Evolutionary conservation across 2,329 filamentous ascomycete species (phyloP).

Genomic region (Aspergillus texensis): DNA sequence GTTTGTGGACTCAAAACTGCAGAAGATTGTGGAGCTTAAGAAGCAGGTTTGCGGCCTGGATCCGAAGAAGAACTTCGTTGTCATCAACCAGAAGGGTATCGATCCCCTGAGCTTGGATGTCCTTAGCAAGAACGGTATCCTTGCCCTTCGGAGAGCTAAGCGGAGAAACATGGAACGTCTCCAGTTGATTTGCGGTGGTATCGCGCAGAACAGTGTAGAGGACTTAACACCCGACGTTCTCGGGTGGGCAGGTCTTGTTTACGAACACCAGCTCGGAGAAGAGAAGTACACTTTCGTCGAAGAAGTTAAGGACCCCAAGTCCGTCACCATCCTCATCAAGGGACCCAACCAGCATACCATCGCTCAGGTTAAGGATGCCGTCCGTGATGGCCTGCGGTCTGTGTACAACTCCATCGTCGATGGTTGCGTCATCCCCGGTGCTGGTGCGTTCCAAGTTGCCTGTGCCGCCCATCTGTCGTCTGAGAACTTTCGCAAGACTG

Average conservation of each 20-base stretch:
- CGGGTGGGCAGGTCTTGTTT: slow-evolving; percentile 94
- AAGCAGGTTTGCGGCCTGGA: slow-evolving; percentile 95
- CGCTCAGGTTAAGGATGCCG: slow-evolving; percentile 92
- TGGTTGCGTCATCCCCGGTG: slow-evolving; percentile 89
- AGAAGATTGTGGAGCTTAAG: slow-evolving; percentile 97
- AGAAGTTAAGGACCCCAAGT: slow-evolving; percentile 98
- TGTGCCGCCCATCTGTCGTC: slow-evolving; percentile 85
- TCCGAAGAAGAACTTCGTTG: slow-evolving; percentile 91
- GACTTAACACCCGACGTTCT: slow-evolving; percentile 85
- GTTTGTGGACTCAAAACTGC: slow-evolving; percentile 93
- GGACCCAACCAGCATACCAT: slow-evolving; percentile 97
- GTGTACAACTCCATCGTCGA: slow-evolving; percentile 99
- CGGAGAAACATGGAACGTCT: slow-evolving; percentile 98
- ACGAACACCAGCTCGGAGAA: slow-evolving; percentile 95
- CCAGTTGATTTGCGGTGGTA: slow-evolving; percentile 89
- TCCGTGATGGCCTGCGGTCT: slow-evolving; percentile 89
- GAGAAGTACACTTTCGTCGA: slow-evolving; percentile 99
- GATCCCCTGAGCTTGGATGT: slow-evolving; percentile 95
- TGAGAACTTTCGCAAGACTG: slow-evolving; percentile 81
- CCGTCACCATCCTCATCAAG: slow-evolving; percentile 96
- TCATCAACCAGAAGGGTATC: slow-evolving; percentile 99
- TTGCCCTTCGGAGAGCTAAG: slow-evolving; percentile 92
- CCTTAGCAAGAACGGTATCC: slow-evolving; percentile 95
- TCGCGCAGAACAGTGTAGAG: slow-evolving; percentile 93
- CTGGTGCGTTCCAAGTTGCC: slow-evolving; percentile 93